phyloP scores from a whole-genome alignment of 2,329 filamentous ascomycete species.

The Cercospora sp. region DNA sequence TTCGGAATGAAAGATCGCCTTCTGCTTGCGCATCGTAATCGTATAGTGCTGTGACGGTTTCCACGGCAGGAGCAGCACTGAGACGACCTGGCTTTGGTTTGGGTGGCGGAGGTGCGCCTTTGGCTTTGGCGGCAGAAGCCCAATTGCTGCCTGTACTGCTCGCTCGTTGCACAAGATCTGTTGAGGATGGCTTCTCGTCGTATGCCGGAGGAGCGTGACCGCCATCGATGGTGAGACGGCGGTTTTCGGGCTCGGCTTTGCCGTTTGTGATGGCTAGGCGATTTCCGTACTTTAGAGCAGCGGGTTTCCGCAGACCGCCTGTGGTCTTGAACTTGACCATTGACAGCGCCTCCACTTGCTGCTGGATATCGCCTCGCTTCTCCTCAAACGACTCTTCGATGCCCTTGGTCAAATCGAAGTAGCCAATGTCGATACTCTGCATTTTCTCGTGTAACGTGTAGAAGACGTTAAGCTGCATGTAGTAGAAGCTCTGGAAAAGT shows the following conservation, averaged over 20 bases:
- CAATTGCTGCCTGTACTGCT: constrained; percentile 41
- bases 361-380: constrained; percentile 86
- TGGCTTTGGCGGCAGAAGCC: constrained; percentile 49
- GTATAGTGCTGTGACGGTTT: constrained; percentile 87
- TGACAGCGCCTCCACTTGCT: constrained; percentile 75
- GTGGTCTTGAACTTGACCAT: constrained; percentile 93
- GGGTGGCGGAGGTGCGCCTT: constrained; percentile 52
- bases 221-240: constrained; percentile 30
- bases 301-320: constrained; percentile 60
- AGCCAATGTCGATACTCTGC: constrained; percentile 95
- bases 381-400: constrained; percentile 87
- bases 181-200: constrained; percentile 13
- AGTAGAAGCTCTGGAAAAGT: constrained; percentile 98
- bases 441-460: constrained; percentile 98
- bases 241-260: constrained; percentile 30
- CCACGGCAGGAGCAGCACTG: constrained; percentile 61
- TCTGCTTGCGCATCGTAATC: constrained; percentile 96
- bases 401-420: constrained; percentile 89
- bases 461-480: constrained; percentile 99
- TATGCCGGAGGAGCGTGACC: constrained; percentile 34
- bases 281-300: constrained; percentile 51
- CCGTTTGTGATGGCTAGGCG: constrained; percentile 39
- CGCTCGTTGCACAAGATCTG: constrained; percentile 33
- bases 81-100: constrained; percentile 70
- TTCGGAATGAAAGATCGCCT: constrained; percentile 85